phyloP scores from a whole-genome alignment of 768 basidiomycete species.

The Fibroporia radiculosa region DNA sequence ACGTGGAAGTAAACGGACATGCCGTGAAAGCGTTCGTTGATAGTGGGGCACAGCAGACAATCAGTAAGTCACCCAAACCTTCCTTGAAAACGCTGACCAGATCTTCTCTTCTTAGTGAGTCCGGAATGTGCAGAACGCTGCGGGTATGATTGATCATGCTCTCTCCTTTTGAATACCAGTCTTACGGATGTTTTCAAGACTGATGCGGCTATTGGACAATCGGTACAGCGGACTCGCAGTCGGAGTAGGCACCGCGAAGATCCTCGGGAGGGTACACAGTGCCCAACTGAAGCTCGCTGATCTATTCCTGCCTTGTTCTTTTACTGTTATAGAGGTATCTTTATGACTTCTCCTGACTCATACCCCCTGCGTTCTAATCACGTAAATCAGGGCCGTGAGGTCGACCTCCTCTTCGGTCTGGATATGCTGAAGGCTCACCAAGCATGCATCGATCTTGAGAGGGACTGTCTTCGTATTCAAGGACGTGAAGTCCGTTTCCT shows the following conservation, averaged over 20 bases:
- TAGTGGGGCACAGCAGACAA: slow-evolving; percentile 94
- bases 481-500: slow-evolving; percentile 84
- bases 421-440: slow-evolving; percentile 99
- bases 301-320: slow-evolving; percentile 79
- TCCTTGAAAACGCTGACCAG: not conserved
- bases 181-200: slow-evolving; percentile 30
- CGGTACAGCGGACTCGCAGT: slow-evolving; percentile 84
- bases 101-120: slow-evolving; percentile 50
- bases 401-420: slow-evolving; percentile 95
- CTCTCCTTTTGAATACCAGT: not conserved
- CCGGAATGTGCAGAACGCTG: slow-evolving; percentile 89
- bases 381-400: slow-evolving; percentile 65
- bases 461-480: slow-evolving; percentile 87
- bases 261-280: slow-evolving; percentile 89
- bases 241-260: slow-evolving; percentile 92
- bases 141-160: slow-evolving; percentile 42
- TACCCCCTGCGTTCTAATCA: not conserved
- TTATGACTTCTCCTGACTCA: not conserved
- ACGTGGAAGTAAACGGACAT: slow-evolving; percentile 85
- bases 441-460: slow-evolving; percentile 89
- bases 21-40: slow-evolving; percentile 97
- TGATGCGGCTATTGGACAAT: slow-evolving; percentile 90
- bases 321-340: slow-evolving; percentile 89
- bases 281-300: slow-evolving; percentile 87
- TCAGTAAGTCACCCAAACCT: slow-evolving; percentile 52